Conservation (phyloP, 2,329 filamentous ascomycete genomes). For the Nothophaeocryptopus gaeumannii region DNA sequence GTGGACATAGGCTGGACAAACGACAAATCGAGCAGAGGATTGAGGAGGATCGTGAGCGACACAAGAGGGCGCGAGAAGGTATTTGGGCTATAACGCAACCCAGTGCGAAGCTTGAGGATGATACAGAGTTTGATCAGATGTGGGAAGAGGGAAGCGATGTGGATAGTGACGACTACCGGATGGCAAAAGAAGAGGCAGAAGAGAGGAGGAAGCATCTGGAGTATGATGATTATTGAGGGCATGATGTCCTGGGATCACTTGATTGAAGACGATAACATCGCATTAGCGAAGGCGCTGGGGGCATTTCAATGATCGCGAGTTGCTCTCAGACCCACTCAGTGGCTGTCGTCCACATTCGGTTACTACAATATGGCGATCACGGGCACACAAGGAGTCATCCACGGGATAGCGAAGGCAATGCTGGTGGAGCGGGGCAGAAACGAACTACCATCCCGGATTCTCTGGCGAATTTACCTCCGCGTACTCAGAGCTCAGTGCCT, state of each 20-base stretch:
- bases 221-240: conserved; percentile 33
- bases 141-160: conserved; percentile 87
- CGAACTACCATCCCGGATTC: no score
- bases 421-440: no score
- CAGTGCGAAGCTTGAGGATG: conserved; percentile 51
- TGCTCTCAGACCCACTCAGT: no score
- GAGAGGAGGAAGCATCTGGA: conserved; percentile 52
- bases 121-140: conserved; percentile 73
- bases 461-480: no score
- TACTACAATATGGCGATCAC: no score
- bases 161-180: conserved; percentile 78
- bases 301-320: no score
- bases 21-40: conserved; percentile 92
- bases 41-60: conserved; percentile 91
- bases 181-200: conserved; percentile 69
- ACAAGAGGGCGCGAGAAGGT: conserved; percentile 85
- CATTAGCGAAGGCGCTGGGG: no score
- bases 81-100: conserved; percentile 73
- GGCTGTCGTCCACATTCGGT: no score
- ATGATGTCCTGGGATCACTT: background rate
- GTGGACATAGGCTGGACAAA: conserved; percentile 63
- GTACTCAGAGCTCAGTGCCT: no score
- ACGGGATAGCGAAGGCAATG: no score
- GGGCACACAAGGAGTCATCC: no score
- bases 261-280: background rate